Evolutionary conservation across 352 stramenopile species (phyloP), one percentile per base, ranked within the genome.

Genomic region (Phytophthora crassamura): DNA sequence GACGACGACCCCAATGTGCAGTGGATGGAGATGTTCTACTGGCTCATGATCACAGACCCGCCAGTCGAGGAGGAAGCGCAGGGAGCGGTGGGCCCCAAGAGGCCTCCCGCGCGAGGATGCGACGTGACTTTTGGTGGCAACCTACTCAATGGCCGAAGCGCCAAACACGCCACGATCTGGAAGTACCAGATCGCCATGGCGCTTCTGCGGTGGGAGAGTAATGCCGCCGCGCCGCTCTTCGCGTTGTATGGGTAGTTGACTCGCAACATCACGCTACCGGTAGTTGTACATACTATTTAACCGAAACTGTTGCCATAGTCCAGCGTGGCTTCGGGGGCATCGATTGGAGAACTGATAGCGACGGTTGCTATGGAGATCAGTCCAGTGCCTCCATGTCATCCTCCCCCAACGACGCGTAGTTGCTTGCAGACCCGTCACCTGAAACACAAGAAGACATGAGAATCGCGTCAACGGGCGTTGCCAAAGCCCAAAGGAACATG

Each of bases 101-200:
- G 42, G n/a, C 59, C 73, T 30, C 66, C 61, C 2, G 49, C 58
- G 25, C 50, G 34, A 42, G 67, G 70, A 7, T 89, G 82, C 49
- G 79, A 90, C 56, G 79, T 90, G 53, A 88, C 75, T 20, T 93
- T 88, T 64, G 84, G 84, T 20, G 84, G 84, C 36, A 91, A 90
- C 22, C 35, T 93, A 33, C 74, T 93, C 25, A 85, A 88, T 57
- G 67, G 81, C 38, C 69, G 72, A 42, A 90, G 82, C 47, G 65
- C 75, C 12, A 72, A 89, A 55, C 80, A 91, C 47, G 84, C 84
- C 10, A 82, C 72, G 7, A 77, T 78, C 14, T 93, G 84, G 84
- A 93, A 91, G 63, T 93, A 93, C 67, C 80, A 93, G 69, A 90
- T 93, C 62, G 82, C 82, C 12, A 90, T 93, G 78, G 77, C 84